These are phyloP conservation scores for Leucosporidium yakuticum DNA, from an alignment of 768 basidiomycete genomes.

Conservation along the genomic window DNA sequence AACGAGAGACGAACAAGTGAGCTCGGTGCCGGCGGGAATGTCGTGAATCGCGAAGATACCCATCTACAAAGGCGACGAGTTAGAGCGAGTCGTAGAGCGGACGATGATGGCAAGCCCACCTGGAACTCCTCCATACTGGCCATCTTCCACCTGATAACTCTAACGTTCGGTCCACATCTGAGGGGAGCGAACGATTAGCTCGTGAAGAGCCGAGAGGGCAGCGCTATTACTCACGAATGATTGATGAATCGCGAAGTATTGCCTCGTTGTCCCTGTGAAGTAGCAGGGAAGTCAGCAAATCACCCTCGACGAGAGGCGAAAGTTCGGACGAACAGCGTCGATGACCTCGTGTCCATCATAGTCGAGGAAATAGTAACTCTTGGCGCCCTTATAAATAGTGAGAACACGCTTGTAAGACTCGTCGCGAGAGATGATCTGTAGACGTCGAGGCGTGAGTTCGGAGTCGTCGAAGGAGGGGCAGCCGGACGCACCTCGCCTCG, in stretches of 20 bases:
- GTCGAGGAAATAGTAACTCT: conserved; percentile 30
- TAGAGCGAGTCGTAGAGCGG: neutral
- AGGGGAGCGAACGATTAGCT: no score
- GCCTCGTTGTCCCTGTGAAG: conserved; percentile 15
- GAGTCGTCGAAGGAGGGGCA: neutral
- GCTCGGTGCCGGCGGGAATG: conserved; percentile 23
- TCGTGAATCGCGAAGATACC: conserved; percentile 29
- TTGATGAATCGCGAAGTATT: conserved; percentile 33
- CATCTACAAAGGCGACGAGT: conserved; percentile 1
- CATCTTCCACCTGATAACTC: conserved; percentile 27
- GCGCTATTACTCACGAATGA: conserved; percentile 9
- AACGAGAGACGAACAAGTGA: conserved; percentile 18
- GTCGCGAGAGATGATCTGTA: conserved; percentile 30
- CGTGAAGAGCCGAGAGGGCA: no score
- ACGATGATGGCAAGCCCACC: neutral
- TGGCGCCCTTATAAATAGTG: conserved; percentile 17
- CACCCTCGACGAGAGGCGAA: neutral
- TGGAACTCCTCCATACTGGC: conserved; percentile 28
- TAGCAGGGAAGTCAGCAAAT: neutral
- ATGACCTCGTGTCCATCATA: conserved; percentile 31
- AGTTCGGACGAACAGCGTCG: conserved; percentile 23
- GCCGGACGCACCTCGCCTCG: conserved; percentile 23
- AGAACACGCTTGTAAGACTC: conserved; percentile 28
- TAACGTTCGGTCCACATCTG: conserved; percentile 25
- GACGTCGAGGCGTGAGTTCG: neutral